phyloP scores from a whole-genome alignment of 2,329 filamentous ascomycete genomes.

The Penicillium brasilianum region DNA sequence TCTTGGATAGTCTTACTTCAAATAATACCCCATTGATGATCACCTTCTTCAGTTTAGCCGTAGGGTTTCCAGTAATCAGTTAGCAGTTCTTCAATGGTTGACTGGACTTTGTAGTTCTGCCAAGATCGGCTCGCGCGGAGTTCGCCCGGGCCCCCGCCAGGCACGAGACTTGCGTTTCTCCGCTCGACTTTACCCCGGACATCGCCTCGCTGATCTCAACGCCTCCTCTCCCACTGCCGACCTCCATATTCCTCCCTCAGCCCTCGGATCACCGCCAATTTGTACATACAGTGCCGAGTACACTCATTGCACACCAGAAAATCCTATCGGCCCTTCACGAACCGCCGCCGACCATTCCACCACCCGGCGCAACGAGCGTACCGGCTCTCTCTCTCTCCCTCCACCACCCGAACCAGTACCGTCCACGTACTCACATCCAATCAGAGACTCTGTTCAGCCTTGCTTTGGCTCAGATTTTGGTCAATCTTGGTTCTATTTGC shows the following conservation, averaged over 20 bases:
- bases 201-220: conserved; percentile 24
- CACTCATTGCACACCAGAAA: neutral
- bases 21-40: conserved; percentile 25
- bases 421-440: neutral
- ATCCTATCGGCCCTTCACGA: neutral
- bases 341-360: neutral
- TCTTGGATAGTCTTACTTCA: conserved; percentile 8
- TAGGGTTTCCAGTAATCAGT: neutral
- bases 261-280: neutral
- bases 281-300: conserved; percentile 5
- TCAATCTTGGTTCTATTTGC: neutral
- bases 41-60: neutral
- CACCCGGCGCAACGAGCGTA: neutral
- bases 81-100: neutral
- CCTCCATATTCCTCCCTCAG: neutral
- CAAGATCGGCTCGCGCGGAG: conserved; percentile 19
- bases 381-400: neutral
- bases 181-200: conserved; percentile 29
- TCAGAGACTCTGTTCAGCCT: neutral
- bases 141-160: conserved; percentile 24
- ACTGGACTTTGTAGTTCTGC: neutral
- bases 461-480: neutral
- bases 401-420: neutral
- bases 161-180: conserved; percentile 26
- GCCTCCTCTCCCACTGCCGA: conserved; percentile 5